Evolutionary conservation across 495 filamentous ascomycete species (phyloP).

Genomic region (Penicillium salamii): DNA sequence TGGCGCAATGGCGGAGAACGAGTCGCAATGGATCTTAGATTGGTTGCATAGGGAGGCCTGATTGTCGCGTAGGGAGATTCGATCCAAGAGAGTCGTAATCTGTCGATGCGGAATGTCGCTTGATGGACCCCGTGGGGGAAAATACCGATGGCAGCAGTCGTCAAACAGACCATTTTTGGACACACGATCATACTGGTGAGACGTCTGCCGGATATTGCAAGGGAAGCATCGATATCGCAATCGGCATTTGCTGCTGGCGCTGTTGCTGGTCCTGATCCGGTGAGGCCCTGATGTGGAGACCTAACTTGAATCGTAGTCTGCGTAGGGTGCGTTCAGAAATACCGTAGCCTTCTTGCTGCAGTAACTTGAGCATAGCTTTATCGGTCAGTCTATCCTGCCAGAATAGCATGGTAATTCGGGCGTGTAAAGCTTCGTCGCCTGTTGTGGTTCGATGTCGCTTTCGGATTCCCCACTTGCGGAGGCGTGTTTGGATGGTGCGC

Average conservation of each 20-base stretch:
- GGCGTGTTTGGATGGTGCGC: slow-evolving; percentile 26
- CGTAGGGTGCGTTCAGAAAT: slow-evolving; percentile 28
- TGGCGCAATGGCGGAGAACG: not conserved
- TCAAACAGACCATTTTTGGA: too few species aligned
- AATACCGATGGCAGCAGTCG: not conserved
- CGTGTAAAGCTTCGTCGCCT: slow-evolving; percentile 24
- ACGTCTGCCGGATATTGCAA: not conserved
- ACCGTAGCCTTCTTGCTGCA: slow-evolving; percentile 26
- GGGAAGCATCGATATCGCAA: slow-evolving; percentile 6
- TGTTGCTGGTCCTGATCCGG: slow-evolving; percentile 13
- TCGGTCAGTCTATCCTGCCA: slow-evolving; percentile 25
- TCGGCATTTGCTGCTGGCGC: not conserved
- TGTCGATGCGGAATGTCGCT: not conserved
- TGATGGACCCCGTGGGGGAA: not conserved
- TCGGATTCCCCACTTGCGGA: slow-evolving; percentile 31
- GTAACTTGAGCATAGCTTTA: slow-evolving; percentile 26
- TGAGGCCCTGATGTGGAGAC: slow-evolving; percentile 24
- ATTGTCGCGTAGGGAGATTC: not conserved
- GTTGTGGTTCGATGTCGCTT: slow-evolving; percentile 29
- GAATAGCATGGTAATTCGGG: slow-evolving; percentile 26
- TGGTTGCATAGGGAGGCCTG: not conserved
- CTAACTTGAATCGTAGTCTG: slow-evolving; percentile 25
- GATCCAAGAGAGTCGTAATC: not conserved
- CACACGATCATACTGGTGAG: not conserved
- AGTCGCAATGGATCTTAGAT: not conserved